Base-by-base conservation (phyloP, 805 yeast species). In the Pichia insulana region DNA sequence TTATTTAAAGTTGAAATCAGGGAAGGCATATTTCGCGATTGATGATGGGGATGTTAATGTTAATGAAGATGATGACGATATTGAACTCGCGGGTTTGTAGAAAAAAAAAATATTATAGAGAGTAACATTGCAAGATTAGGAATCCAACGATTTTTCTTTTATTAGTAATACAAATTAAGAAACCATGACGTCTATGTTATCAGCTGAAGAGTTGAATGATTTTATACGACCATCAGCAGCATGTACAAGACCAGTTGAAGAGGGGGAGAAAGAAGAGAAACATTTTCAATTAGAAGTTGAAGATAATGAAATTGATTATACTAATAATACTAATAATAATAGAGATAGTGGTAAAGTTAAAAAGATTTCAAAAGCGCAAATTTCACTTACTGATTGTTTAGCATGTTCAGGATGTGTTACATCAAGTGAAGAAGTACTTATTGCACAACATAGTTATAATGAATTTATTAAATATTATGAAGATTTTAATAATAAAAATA, bases 381-480 rank as follows among this genome's bases (percentile, higher is more conserved):
- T 92, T 37, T 83, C 92, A 2, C 64, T 92, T 39, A 80, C 88
- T 16, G 98, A 92, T 65, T 92, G 98, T 62, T 67, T 92, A 41
- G 98, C 98, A 0, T 92, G 98, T 57, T 79, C 94, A 8, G 98
- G 98, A 0, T 92, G 98, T 61, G 87, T 92, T 42, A 92, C 98
- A 0, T 84, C 96, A 4, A 94, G 96, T n/a, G 98, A 92, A 58
- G 96, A 90, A 48, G 87, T 92, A 7, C 65, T 92, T 36, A 83
- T 92, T 33, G 86, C 95, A 2, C 81, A 86, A 50, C 98, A 92
- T 59, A 84, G 95, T 31, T 94, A 89, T 53, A 76, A 74, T 18
- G 89, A 89, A 52, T 70, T 92, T 37, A 50, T 88, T 19, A 73
- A 74, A 37, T 82, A 79, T 20, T 56, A 85, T 49, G 63, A 67